These are phyloP conservation scores for Karstenula rhodostoma DNA, from an alignment of 2,329 filamentous ascomycete species.

Conservation along the genomic window DNA sequence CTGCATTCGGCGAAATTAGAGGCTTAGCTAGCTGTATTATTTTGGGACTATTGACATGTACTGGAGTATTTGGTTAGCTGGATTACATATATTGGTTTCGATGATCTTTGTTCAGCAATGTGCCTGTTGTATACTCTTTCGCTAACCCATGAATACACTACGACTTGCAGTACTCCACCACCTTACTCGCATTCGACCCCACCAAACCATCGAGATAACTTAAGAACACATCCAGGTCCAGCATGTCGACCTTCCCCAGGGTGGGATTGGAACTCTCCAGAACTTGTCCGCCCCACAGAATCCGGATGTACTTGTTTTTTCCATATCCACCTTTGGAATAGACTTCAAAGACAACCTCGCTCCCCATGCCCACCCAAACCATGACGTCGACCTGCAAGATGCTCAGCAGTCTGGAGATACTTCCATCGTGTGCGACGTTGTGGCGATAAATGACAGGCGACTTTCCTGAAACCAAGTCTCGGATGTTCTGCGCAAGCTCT, in stretches of 20 bases:
- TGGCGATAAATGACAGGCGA: slow-evolving; percentile 67
- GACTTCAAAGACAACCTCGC: slow-evolving; percentile 79
- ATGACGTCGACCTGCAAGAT: slow-evolving; percentile 77
- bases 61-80: background rate
- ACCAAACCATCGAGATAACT: slow-evolving; percentile 76
- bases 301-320: slow-evolving; percentile 62
- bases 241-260: slow-evolving; percentile 75
- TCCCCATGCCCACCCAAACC: slow-evolving; percentile 87
- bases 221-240: slow-evolving; percentile 70
- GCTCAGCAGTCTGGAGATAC: slow-evolving; percentile 70
- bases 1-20: background rate
- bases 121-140: background rate
- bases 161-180: slow-evolving; percentile 48
- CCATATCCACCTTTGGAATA: slow-evolving; percentile 48
- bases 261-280: slow-evolving; percentile 72
- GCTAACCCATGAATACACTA: background rate
- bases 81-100: background rate
- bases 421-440: slow-evolving; percentile 83
- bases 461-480: slow-evolving; percentile 47
- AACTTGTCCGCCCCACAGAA: slow-evolving; percentile 75
- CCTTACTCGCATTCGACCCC: slow-evolving; percentile 58
- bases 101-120: background rate
- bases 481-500: slow-evolving; percentile 73
- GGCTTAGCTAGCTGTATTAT: no score
- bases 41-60: no score